Evolutionary conservation across 2,329 filamentous ascomycete genomes (phyloP).

Genomic region (Mycocentrospora acerina): DNA sequence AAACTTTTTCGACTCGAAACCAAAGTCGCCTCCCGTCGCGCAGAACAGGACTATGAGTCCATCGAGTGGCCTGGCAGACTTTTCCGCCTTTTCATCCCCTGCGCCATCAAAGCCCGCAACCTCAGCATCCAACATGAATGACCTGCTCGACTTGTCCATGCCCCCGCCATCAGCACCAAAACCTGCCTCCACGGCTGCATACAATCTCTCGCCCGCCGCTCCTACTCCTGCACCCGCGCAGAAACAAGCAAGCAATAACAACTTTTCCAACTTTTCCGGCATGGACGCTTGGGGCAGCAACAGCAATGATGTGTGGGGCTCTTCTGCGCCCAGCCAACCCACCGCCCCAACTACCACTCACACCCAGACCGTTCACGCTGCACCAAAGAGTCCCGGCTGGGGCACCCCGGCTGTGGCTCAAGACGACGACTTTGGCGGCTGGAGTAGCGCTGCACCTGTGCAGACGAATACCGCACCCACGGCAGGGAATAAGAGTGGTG

Average conservation of each 20-base stretch:
- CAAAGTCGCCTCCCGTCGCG: slow-evolving; percentile 51
- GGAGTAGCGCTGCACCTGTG: slow-evolving; percentile 73
- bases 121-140: slow-evolving; percentile 47
- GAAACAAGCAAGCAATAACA: slow-evolving; percentile 34
- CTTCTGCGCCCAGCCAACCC: slow-evolving; percentile 58
- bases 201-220: slow-evolving; percentile 53
- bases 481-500: slow-evolving; percentile 49
- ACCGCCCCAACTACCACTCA: slow-evolving; percentile 33
- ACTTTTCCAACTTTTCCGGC: slow-evolving; percentile 49
- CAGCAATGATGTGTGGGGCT: slow-evolving; percentile 76
- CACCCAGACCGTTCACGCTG: slow-evolving; percentile 38
- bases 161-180: slow-evolving; percentile 33
- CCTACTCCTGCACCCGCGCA: slow-evolving; percentile 28
- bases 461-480: slow-evolving; percentile 51
- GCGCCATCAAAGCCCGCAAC: slow-evolving; percentile 50
- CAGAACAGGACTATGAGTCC: slow-evolving; percentile 54
- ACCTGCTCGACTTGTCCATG: slow-evolving; percentile 74
- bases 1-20: slow-evolving; percentile 78
- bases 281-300: slow-evolving; percentile 80
- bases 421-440: slow-evolving; percentile 95
- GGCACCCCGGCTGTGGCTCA: slow-evolving; percentile 67
- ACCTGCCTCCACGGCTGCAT: slow-evolving; percentile 56
- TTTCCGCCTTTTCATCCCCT: slow-evolving; percentile 65
- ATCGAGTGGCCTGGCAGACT: slow-evolving; percentile 61
- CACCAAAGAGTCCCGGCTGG: slow-evolving; percentile 53